Evolutionary conservation across 1,284 basidiomycete genomes (phyloP), one percentile per base, ranked within the genome.

Genomic region (Boletus smithii): DNA sequence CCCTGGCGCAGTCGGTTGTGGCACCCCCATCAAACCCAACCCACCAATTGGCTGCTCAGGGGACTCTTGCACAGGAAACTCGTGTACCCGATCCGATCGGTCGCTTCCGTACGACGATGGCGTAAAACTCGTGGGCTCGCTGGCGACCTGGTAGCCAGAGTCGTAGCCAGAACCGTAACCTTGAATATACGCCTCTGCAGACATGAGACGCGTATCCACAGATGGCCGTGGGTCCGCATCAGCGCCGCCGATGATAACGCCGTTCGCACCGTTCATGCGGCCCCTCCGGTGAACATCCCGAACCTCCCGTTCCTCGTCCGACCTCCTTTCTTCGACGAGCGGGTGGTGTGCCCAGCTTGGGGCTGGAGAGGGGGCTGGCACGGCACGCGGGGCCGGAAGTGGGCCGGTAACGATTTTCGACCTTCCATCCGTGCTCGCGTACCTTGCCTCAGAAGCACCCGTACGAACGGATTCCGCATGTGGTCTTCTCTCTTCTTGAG

Each of bases 271-370:
- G 24, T 48, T 64, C 4, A 27, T n/a, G 36, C 49, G 55, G 24
- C 18, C 26, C 46, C 53, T 53, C 22, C 34, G 10, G 13, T 34
- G 54, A 27, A 20, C 17, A 14, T 36, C 46, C 23, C 26, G 40
- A 24, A 22, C 42, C 10, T 66, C 62, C 24, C 50, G 46, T 44
- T 68, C 66, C 6, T 68, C 62, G 16, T 68, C 64, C n/a, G 62
- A 65, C 27, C 56, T 45, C 29, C 54, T 53, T 26, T 52, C 66
- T 45, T 67, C 62, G 8, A 67, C 53, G 9, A 67, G 49, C 0
- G 66, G 64, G 3, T 51, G 61, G 22, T 61, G 34, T 20, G 66
- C 62, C 62, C 62, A 64, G 22, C 54, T 67, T 8, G 66, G 66
- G 10, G 62, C 52, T 7, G 62, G 58, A 16, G 61, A 60, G 17